Base-by-base conservation (phyloP, 768 basidiomycete genomes). In the Psilocybe azurescens region DNA sequence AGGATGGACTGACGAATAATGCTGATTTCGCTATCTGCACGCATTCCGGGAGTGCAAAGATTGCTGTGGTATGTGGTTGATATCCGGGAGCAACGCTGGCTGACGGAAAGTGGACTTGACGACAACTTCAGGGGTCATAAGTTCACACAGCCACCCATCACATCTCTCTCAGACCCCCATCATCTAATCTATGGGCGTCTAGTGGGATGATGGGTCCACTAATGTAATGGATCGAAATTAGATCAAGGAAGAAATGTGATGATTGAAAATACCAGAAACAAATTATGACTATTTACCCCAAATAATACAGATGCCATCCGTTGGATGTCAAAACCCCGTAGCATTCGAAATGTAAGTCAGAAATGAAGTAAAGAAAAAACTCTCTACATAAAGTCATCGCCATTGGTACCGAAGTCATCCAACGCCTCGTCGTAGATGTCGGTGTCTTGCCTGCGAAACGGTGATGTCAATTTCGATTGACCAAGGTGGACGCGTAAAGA, bases 351-450 rank as follows among this genome's bases (percentile, higher is more conserved):
- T 36, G 33, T 36, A 7, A 36, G 46, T 13, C 46, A 47, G 3
- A 20, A 47, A 16, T 50, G 5, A 3, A 28, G 20, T 48, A n/a
- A 16, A 18, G 10, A 10, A 28, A 24, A 28, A 50, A 50, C 9
- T 29, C 24, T 56, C 83, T 90, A 97, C 95, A 97, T 97, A 83
- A 97, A 97, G 73, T 97, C 95, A 69, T 89, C 90, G 56, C 81
- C 76, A 59, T 83, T 80, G 64, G 77, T 82, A 50, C 90, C 91
- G 71, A 93, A 92, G 75, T 97, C 95, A 74, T 97, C 96, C 70
- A 97, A 76, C 14, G 89, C 86, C 76, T 97, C 96, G 13, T 96
- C 94, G 68, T 98, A 98, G 9, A 83, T 72, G 41, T 76, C 81
- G 1, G 91, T 94, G 75, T 97, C 95, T 58, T 91, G 72, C 74